Evolutionary conservation across 805 yeast genomes (phyloP).

Genomic region (Cyberlindnera mississippiensis): DNA sequence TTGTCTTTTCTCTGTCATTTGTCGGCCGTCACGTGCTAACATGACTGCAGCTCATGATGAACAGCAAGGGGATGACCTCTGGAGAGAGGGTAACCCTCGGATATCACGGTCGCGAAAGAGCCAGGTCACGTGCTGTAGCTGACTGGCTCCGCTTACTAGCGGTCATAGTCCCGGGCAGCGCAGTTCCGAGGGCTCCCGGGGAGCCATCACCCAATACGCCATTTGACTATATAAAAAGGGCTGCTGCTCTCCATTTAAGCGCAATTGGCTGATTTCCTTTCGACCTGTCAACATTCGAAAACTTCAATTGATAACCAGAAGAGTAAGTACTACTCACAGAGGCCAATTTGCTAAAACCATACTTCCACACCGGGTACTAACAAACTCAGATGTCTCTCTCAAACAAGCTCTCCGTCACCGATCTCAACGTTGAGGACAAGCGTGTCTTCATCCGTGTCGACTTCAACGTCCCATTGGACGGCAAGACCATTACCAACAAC

Average conservation of each 20-base stretch:
- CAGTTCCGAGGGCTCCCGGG: background rate
- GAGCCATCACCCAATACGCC: slow-evolving; percentile 4
- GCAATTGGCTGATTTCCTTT: background rate
- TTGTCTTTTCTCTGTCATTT: too few relatives aligned
- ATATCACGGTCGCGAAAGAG: too few relatives aligned
- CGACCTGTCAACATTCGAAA: slow-evolving; percentile 2
- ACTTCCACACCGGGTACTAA: slow-evolving; percentile 5
- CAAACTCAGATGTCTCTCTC: slow-evolving; percentile 76
- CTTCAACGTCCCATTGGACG: slow-evolving; percentile 93
- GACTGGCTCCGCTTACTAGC: too few relatives aligned
- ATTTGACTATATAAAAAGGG: background rate
- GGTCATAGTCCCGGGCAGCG: too few relatives aligned
- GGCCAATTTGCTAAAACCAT: background rate
- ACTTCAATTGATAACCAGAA: slow-evolving; percentile 1
- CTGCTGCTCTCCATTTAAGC: background rate
- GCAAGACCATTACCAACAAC: slow-evolving; percentile 95
- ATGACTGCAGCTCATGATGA: too few relatives aligned
- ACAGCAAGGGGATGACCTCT: too few relatives aligned
- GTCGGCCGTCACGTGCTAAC: too few relatives aligned
- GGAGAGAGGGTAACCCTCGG: too few relatives aligned
- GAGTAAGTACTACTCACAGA: slow-evolving; percentile 5
- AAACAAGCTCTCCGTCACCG: slow-evolving; percentile 89
- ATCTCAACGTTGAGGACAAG: slow-evolving; percentile 80
- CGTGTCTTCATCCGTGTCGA: slow-evolving; percentile 99
- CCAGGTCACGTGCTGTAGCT: too few relatives aligned